Evolutionary conservation across 352 stramenopile genomes (phyloP).

Genomic region (Phytopythium kandeliae): DNA sequence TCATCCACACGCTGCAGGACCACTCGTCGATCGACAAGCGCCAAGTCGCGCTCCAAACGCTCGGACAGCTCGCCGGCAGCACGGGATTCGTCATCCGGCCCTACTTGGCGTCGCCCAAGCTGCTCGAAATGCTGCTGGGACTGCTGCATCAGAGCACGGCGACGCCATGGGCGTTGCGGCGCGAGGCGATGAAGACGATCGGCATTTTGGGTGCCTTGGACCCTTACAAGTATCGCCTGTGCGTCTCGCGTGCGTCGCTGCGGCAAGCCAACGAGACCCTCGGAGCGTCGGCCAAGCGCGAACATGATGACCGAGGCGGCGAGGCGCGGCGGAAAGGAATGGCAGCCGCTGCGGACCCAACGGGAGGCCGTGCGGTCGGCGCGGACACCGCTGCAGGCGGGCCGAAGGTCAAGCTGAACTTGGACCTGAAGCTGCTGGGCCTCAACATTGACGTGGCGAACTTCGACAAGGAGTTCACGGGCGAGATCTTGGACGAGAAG

Average conservation of each 20-base stretch:
- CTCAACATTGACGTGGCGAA: constrained; percentile 46
- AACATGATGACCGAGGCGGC: constrained; percentile 12
- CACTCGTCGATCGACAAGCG: constrained; percentile 95
- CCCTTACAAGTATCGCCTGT: constrained; percentile 93
- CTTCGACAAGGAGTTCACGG: constrained; percentile 45
- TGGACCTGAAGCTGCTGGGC: constrained; percentile 58
- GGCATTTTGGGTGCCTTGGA: constrained; percentile 95
- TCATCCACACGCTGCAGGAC: constrained; percentile 95
- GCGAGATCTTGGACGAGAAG: constrained; percentile 76
- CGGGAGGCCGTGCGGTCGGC: background rate
- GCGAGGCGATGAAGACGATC: constrained; percentile 96
- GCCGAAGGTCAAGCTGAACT: constrained; percentile 27
- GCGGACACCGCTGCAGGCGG: constrained; percentile 25
- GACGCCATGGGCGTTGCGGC: constrained; percentile 88
- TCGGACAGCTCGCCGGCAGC: constrained; percentile 92
- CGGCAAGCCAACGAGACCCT: constrained; percentile 57
- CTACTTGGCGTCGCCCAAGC: constrained; percentile 95
- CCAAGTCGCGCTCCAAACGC: constrained; percentile 92
- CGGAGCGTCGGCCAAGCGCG: background rate
- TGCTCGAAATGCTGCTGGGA: constrained; percentile 93
- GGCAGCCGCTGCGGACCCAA: constrained; percentile 5
- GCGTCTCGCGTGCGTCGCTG: constrained; percentile 58
- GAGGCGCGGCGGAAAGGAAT: too few relatives aligned
- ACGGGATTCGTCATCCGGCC: constrained; percentile 92
- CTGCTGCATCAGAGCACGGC: constrained; percentile 90